Percentiles rank a stretch among this genome's conserved stretches.
These are phyloP conservation scores for Lepidium campestre DNA, from an alignment of 441 rosid genomes.

Conservation along the genomic window DNA sequence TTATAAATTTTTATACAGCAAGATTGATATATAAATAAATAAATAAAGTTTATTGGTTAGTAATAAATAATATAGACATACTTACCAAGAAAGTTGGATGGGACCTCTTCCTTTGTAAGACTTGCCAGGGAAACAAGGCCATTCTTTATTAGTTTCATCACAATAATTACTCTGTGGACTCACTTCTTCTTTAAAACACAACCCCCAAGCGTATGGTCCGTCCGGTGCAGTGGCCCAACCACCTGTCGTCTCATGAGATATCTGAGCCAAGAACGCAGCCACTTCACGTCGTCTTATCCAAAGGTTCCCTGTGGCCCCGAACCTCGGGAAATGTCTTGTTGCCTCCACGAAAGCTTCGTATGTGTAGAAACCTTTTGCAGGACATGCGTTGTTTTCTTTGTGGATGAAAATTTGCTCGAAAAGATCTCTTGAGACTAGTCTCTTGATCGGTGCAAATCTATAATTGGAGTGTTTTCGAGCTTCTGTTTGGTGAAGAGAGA, in stretches of 20 bases:
- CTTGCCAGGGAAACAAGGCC: slow-evolving; percentile 79
- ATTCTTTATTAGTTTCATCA: slow-evolving; percentile 44
- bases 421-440: slow-evolving; percentile 26
- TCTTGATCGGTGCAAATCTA: not conserved
- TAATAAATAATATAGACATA: not conserved
- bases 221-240: slow-evolving; percentile 91
- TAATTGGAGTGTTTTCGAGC: not conserved
- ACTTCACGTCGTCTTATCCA: slow-evolving; percentile 48
- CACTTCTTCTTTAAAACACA: slow-evolving; percentile 84
- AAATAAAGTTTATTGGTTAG: not conserved
- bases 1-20: too few species aligned
- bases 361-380: slow-evolving; percentile 63
- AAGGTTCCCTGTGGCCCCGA: slow-evolving; percentile 43
- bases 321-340: slow-evolving; percentile 40
- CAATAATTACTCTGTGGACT: slow-evolving; percentile 65
- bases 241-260: slow-evolving; percentile 90
- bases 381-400: slow-evolving; percentile 72
- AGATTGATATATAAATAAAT: not conserved
- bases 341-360: slow-evolving; percentile 62
- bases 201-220: slow-evolving; percentile 92
- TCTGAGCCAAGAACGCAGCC: slow-evolving; percentile 89
- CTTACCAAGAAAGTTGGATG: slow-evolving; percentile 82
- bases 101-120: slow-evolving; percentile 90
- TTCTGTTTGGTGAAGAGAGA: slow-evolving; percentile 10
- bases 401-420: slow-evolving; percentile 62